Base-by-base conservation (phyloP, 805 yeast species). In the Teunomyces stri region DNA sequence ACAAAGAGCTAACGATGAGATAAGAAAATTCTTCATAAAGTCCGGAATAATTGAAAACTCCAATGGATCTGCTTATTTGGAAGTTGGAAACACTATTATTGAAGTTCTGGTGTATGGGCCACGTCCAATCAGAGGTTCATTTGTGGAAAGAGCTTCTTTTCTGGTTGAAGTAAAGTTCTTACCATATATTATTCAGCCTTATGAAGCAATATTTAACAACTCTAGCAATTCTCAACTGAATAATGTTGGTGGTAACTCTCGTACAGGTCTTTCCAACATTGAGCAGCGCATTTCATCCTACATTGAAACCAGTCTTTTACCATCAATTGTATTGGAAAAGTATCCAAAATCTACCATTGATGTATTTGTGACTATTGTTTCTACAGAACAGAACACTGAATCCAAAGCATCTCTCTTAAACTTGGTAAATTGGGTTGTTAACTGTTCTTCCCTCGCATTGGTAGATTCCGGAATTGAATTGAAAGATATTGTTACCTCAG, bases 301-400 rank as follows among this genome's bases (percentile, higher is more conserved):
- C 49, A 64, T 84, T 6, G 76, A 78, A 45, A 71, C 82, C 3
- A 65, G 84, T 35, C 59, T 82, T 13, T 61, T 74, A 20, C 79
- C 85, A 6, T 65, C 83, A 1, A 72, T 87, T 2, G 55, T 84
- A 15, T 69, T 89, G 29, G 79, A 79, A 11, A 82, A 84, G 51
- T 94, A 94, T 63, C 97, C 98, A 4, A 92, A 92, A 65, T 87
- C 96, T 2, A 82, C 91, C 15, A 88, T 92, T 48, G 94, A 85
- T 58, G 77, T 92, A 12, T 85, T 84, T 51, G 71, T 94, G 5
- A 80, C 85, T 34, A 70, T 92, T 6, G 75, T 91, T 25, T 73
- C 84, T n/a, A 60, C 70, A 3, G 42, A 27, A 28, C 50, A 48
- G 5, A 33, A 35, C 6, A 22, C 44, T 5, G 53, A 59, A 22